These are phyloP conservation scores for Cairneyella variabilis DNA, from an alignment of 495 filamentous ascomycete species.

Conservation along the genomic window DNA sequence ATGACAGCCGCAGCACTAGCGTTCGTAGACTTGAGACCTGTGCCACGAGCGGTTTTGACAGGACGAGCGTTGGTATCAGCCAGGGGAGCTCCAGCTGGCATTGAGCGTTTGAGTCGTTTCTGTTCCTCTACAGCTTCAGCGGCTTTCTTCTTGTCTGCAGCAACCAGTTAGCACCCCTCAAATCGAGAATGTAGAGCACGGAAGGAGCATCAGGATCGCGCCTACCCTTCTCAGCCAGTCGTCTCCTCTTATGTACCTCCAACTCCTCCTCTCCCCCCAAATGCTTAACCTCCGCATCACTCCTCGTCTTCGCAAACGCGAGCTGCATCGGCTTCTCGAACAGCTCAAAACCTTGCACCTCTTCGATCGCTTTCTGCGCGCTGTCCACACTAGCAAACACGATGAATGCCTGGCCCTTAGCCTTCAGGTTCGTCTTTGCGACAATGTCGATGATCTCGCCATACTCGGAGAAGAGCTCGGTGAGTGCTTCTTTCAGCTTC, in stretches of 20 bases:
- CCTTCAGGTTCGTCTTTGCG: constrained; percentile 85
- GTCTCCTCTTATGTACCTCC: constrained; percentile 79
- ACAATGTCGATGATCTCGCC: constrained; percentile 88
- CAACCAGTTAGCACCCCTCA: no score
- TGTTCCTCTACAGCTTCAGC: constrained; percentile 75
- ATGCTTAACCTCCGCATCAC: constrained; percentile 79
- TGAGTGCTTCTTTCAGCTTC: constrained; percentile 67
- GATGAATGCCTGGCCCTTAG: constrained; percentile 94
- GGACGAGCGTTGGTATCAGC: constrained; percentile 55
- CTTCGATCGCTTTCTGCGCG: constrained; percentile 77
- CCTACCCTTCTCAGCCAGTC: constrained; percentile 88
- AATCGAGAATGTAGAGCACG: constrained; percentile 7
- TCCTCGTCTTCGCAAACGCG: constrained; percentile 78
- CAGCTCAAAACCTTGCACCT: constrained; percentile 89
- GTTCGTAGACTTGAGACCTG: constrained; percentile 77
- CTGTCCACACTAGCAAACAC: constrained; percentile 80
- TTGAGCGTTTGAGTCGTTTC: constrained; percentile 75
- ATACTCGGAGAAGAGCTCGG: constrained; percentile 83
- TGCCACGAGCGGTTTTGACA: constrained; percentile 68
- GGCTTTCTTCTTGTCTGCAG: constrained; percentile 87
- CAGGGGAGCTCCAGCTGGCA: constrained; percentile 44
- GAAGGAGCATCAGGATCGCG: constrained; percentile 14
- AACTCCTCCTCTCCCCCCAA: constrained; percentile 76
- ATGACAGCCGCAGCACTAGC: constrained; percentile 69
- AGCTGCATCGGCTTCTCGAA: constrained; percentile 91